Evolutionary conservation across 2,329 filamentous ascomycete species (phyloP), one percentile per base, ranked within the genome.

Genomic region (Neopestalotiopsis sp.): DNA sequence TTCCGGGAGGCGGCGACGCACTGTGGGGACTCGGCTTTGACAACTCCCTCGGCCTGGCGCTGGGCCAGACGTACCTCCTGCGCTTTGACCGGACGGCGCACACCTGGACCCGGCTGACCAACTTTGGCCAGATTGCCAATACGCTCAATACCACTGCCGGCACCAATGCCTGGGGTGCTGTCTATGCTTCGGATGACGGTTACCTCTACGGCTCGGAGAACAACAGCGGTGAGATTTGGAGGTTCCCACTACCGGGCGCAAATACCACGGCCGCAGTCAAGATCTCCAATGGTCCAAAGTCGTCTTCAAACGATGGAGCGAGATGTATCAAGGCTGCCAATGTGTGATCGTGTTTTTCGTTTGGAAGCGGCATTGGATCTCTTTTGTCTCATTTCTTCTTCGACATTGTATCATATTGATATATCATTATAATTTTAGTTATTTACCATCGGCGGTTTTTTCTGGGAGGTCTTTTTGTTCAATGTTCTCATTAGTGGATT

Each of bases 141-240:
- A 24, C 45, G 3, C 17, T n/a, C 5, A 53, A 53, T 17, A 17
- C 45, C 9, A 53, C 14, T 24, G 45, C 45, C 24, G 24, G 24
- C 24, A 28, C 24, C 1, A 53, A 53, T 10, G 45, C 45, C n/a
- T 53, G 57, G 57, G 57, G 57, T 4, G 57, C 57, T 0, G 32
- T 61, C 10, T 61, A 63, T 28, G 61, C 32, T 14, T 42, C 32
- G 32, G 20, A 38, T 13, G 61, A 63, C 28, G 61, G 38, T 3
- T 38, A 17, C 24, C 30, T 63, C 61, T 40, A 17, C 42, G 32
- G 32, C 32, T 63, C 61, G 20, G 61, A 63, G 17, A 38, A 63
- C 38, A 38, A 42, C 20, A 63, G 61, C 42, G 61, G 38, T 63
- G 61, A 63, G 30, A 63, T 63, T 40, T 63, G 61, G 61, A 42